These are phyloP conservation scores for Macadamia tetraphylla DNA, from an alignment of 164 flowering plant genomes.

Conservation along the genomic window DNA sequence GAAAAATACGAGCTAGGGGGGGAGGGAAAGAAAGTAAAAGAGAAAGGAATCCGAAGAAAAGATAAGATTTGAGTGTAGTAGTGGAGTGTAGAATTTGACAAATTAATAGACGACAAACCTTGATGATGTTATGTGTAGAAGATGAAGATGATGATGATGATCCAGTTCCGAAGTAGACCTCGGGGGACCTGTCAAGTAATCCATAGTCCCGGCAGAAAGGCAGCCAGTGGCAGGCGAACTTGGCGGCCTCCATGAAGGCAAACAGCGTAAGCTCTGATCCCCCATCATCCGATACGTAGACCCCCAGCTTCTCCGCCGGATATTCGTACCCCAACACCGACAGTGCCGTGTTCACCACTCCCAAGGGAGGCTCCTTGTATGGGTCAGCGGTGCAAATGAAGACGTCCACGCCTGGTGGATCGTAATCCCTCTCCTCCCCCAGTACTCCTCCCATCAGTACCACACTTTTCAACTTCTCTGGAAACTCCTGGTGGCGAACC, in stretches of 20 bases:
- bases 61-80: too few relatives aligned
- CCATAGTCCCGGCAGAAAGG: slow-evolving; percentile 12
- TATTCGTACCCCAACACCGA: slow-evolving; percentile 22
- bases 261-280: slow-evolving; percentile 18
- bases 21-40: too few relatives aligned
- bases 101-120: too few relatives aligned
- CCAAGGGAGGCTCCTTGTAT: slow-evolving; percentile 22
- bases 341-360: slow-evolving; percentile 19
- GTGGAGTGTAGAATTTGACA: too few relatives aligned
- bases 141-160: too few relatives aligned
- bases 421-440: not conserved
- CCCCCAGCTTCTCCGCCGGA: slow-evolving; percentile 18
- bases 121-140: too few relatives aligned
- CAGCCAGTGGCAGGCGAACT: slow-evolving; percentile 17
- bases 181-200: slow-evolving; percentile 12
- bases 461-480: slow-evolving; percentile 6
- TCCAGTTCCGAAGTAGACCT: slow-evolving; percentile 6
- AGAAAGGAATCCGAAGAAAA: too few relatives aligned
- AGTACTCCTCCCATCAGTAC: not conserved
- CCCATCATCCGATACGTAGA: slow-evolving; percentile 20
- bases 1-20: too few relatives aligned
- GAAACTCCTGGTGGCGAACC: slow-evolving; percentile 1
- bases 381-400: slow-evolving; percentile 26
- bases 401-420: slow-evolving; percentile 16
- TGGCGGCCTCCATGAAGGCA: slow-evolving; percentile 19